Evolutionary conservation across 768 basidiomycete species (phyloP).

Genomic region (Postia placenta): DNA sequence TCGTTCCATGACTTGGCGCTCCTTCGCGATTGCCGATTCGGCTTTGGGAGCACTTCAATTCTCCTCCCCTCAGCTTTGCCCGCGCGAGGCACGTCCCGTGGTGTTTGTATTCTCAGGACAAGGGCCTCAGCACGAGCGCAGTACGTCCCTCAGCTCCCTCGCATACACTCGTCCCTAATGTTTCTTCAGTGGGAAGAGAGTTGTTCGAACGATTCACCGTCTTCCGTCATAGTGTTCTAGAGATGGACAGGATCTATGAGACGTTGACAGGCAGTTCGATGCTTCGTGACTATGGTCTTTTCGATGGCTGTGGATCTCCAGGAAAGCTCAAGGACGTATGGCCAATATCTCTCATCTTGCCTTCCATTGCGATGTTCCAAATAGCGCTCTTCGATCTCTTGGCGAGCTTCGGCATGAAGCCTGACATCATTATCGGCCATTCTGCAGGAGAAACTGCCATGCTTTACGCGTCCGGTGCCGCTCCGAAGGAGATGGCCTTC

Average conservation of each 20-base stretch:
- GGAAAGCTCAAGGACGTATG: slow-evolving; percentile 13
- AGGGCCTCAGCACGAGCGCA: slow-evolving; percentile 32
- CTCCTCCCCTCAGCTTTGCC: slow-evolving; percentile 1
- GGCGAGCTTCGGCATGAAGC: slow-evolving; percentile 27
- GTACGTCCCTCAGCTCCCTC: too few relatives aligned
- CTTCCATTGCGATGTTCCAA: slow-evolving; percentile 38
- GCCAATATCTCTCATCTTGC: slow-evolving; percentile 33
- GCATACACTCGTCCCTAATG: background rate
- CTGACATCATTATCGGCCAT: slow-evolving; percentile 37
- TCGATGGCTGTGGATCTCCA: too few relatives aligned
- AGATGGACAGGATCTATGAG: slow-evolving; percentile 30
- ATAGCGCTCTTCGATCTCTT: slow-evolving; percentile 40
- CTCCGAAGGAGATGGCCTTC: slow-evolving; percentile 33
- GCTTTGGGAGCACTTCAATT: background rate
- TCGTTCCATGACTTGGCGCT: slow-evolving; percentile 9
- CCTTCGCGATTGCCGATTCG: slow-evolving; percentile 8
- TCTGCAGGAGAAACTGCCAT: slow-evolving; percentile 43
- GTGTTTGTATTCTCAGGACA: slow-evolving; percentile 36
- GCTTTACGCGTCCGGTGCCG: slow-evolving; percentile 39
- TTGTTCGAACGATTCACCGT: slow-evolving; percentile 28
- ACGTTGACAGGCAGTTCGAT: slow-evolving; percentile 29
- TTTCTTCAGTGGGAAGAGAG: slow-evolving; percentile 30
- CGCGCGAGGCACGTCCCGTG: slow-evolving; percentile 19
- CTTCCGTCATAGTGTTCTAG: slow-evolving; percentile 34
- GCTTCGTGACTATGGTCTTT: slow-evolving; percentile 32